These are phyloP conservation scores for Nakaseomyces delphensis DNA, from an alignment of 1,139 yeast genomes.

Conservation along the genomic window DNA sequence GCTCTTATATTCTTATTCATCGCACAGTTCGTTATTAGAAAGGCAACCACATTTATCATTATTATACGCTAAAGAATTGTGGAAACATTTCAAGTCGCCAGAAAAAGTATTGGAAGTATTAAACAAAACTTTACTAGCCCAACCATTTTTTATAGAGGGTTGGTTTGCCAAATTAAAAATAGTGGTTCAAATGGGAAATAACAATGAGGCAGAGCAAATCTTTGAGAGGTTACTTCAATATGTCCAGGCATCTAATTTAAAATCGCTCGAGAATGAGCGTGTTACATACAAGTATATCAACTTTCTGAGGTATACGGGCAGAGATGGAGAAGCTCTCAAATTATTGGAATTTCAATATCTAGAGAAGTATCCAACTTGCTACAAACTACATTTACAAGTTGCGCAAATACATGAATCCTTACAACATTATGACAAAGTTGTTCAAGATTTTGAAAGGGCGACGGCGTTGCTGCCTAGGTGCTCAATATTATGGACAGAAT, in stretches of 20 bases:
- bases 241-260: constrained; percentile 35
- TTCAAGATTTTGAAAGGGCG: constrained; percentile 43
- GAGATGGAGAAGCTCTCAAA: constrained; percentile 34
- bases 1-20: constrained; percentile 33
- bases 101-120: constrained; percentile 48
- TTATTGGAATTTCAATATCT: constrained; percentile 39
- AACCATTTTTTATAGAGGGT: constrained; percentile 44
- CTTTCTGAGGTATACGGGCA: constrained; percentile 39
- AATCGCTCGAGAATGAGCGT: constrained; percentile 35
- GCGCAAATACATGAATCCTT: constrained; percentile 20
- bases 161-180: constrained; percentile 69
- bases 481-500: constrained; percentile 46
- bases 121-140: constrained; percentile 37
- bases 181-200: constrained; percentile 38
- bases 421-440: constrained; percentile 35
- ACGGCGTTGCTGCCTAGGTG: constrained; percentile 40
- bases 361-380: constrained; percentile 13
- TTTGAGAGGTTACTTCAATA: constrained; percentile 37
- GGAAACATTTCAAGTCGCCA: constrained; percentile 43
- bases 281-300: constrained; percentile 60
- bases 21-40: constrained; percentile 35
- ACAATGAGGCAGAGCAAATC: neutral
- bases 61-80: constrained; percentile 65
- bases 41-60: constrained; percentile 45
- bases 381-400: constrained; percentile 21